Evolutionary conservation across 2,329 filamentous ascomycete species (phyloP).

Genomic region (Elsinoe necatrix): DNA sequence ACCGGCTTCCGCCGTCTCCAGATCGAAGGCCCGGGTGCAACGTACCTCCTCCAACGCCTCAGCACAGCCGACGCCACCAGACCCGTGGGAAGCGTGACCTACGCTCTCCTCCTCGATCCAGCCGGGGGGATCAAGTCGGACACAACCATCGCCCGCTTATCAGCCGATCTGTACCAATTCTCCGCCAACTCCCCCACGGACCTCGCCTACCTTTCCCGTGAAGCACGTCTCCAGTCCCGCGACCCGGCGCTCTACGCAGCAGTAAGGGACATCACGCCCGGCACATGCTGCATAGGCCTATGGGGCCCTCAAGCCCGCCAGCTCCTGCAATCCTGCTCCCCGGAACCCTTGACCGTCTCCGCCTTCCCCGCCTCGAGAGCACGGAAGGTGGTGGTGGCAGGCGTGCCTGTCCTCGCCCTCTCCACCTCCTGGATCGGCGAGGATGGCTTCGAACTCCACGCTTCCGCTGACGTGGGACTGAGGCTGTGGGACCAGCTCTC

Average conservation of each 20-base stretch:
- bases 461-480: constrained; percentile 50
- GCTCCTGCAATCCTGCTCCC: constrained; percentile 40
- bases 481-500: constrained; percentile 50
- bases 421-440: constrained; percentile 55
- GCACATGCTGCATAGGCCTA: constrained; percentile 53
- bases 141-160: constrained; percentile 47
- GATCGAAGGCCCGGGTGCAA: constrained; percentile 49
- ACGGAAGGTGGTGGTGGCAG: constrained; percentile 43
- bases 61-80: constrained; percentile 44
- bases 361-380: constrained; percentile 44
- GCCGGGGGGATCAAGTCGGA: constrained; percentile 50
- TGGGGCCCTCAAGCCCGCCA: constrained; percentile 52
- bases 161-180: constrained; percentile 45
- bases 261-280: constrained; percentile 52
- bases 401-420: constrained; percentile 49
- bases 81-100: constrained; percentile 44
- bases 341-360: constrained; percentile 40
- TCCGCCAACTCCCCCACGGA: constrained; percentile 50
- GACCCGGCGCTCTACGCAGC: constrained; percentile 39
- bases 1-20: constrained; percentile 52
- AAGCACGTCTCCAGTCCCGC: constrained; percentile 43
- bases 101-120: constrained; percentile 48
- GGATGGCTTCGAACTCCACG: constrained; percentile 54
- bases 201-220: constrained; percentile 45
- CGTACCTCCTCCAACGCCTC: constrained; percentile 46